Conservation (phyloP, 192 early-diverging fungal genomes). For the Obelidium mucronatum region DNA sequence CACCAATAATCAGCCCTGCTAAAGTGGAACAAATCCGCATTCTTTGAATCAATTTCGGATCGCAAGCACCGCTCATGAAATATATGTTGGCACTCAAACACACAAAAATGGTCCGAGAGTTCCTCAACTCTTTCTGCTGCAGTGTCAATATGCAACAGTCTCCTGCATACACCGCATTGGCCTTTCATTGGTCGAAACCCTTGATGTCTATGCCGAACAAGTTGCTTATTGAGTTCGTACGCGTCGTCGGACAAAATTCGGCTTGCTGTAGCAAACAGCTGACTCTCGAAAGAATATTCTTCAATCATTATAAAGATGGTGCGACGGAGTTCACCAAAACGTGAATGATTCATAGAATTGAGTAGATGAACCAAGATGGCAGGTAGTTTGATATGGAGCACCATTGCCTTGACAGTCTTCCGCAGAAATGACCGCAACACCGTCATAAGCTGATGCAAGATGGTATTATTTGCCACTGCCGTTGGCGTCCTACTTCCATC, state of each 20-base stretch:
- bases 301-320: slow-evolving; percentile 50
- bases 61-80: slow-evolving; percentile 54
- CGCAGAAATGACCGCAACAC: slow-evolving; percentile 22
- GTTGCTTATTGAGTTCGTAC: slow-evolving; percentile 12
- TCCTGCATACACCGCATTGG: slow-evolving; percentile 51
- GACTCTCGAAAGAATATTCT: slow-evolving; percentile 42
- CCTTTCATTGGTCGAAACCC: slow-evolving; percentile 50
- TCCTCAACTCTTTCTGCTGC: slow-evolving; percentile 37
- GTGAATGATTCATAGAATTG: slow-evolving; percentile 22
- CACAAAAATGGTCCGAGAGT: slow-evolving; percentile 33
- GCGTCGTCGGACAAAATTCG: slow-evolving; percentile 45
- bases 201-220: background rate
- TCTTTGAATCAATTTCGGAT: slow-evolving; percentile 37
- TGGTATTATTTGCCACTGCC: background rate
- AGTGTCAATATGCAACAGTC: slow-evolving; percentile 51
- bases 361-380: slow-evolving; percentile 43
- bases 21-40: background rate
- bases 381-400: slow-evolving; percentile 40
- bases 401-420: slow-evolving; percentile 19
- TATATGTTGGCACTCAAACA: slow-evolving; percentile 53
- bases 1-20: slow-evolving; percentile 21
- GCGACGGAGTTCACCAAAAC: slow-evolving; percentile 43
- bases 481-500: slow-evolving; percentile 24
- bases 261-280: slow-evolving; percentile 43
- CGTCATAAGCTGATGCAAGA: slow-evolving; percentile 33